Conservation (phyloP, 1,284 basidiomycete genomes). For the Phlebopus sp. region DNA sequence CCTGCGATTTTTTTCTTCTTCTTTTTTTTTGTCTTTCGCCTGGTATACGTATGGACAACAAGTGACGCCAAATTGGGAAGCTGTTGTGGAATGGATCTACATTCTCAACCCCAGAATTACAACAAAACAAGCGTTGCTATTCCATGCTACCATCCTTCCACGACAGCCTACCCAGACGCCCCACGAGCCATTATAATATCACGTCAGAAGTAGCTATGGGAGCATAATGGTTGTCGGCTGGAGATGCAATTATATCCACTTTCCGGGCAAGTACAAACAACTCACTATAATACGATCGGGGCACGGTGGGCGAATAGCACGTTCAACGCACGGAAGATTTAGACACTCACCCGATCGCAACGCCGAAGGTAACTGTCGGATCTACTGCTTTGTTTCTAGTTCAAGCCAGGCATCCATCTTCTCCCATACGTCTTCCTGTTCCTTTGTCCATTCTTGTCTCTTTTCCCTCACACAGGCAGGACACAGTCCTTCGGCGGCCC, state of each 20-base stretch:
- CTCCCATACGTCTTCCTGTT: slow-evolving; percentile 58
- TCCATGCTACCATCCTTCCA: neutral
- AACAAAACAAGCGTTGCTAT: neutral
- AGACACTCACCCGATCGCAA: neutral
- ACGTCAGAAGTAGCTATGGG: neutral
- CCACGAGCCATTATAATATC: slow-evolving; percentile 3
- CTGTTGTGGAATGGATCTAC: slow-evolving; percentile 2
- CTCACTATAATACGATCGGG: neutral
- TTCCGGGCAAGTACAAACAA: neutral
- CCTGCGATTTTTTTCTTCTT: neutral
- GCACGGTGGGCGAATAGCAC: neutral
- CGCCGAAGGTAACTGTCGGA: slow-evolving; percentile 19
- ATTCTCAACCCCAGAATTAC: neutral
- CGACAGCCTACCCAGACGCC: neutral
- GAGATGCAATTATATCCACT: neutral
- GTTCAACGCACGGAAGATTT: neutral
- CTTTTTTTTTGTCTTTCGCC: neutral
- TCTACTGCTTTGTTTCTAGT: slow-evolving; percentile 7
- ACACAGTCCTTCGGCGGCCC: slow-evolving; percentile 58
- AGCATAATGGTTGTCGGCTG: neutral
- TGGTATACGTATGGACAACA: neutral
- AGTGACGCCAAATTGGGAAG: slow-evolving; percentile 4
- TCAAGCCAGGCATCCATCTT: slow-evolving; percentile 57
- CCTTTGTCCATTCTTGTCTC: slow-evolving; percentile 60
- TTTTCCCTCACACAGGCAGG: slow-evolving; percentile 55